Percentiles rank a stretch among this genome's conserved stretches.
Conservation (phyloP, 345 rosid genomes). For the Cardamine resedifolia region DNA sequence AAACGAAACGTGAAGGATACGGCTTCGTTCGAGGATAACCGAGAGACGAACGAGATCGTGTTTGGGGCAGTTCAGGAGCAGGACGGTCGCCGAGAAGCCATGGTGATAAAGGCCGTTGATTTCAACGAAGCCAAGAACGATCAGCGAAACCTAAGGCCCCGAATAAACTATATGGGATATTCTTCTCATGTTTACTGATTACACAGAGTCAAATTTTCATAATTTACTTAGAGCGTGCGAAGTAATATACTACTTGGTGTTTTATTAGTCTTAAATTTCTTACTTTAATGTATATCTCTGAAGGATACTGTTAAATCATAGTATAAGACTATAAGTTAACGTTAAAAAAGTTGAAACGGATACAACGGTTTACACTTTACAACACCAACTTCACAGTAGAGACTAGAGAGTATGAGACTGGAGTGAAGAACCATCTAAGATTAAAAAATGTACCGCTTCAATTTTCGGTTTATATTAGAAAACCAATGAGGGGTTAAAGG, state of each 20-base stretch:
- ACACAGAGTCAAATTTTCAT: background rate
- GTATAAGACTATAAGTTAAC: background rate
- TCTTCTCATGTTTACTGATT: slow-evolving; percentile 39
- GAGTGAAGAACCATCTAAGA: background rate
- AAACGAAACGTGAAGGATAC: slow-evolving; percentile 47
- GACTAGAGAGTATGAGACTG: background rate
- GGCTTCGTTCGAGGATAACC: slow-evolving; percentile 65
- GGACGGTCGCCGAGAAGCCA: slow-evolving; percentile 79
- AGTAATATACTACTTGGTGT: background rate
- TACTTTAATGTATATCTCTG: background rate
- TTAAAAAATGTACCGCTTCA: background rate
- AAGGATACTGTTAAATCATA: background rate
- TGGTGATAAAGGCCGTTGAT: slow-evolving; percentile 92
- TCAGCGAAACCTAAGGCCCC: slow-evolving; percentile 64
- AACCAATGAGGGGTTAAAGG: background rate
- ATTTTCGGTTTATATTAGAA: background rate
- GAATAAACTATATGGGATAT: slow-evolving; percentile 50
- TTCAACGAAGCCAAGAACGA: slow-evolving; percentile 58
- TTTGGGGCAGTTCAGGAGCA: slow-evolving; percentile 94
- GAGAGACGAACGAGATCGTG: slow-evolving; percentile 80
- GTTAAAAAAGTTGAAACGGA: background rate
- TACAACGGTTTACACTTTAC: background rate
- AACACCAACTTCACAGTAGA: background rate
- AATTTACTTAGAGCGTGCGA: background rate
- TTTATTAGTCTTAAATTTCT: background rate